Evolutionary conservation across 179 eudicot species (phyloP).

Genomic region (Monotropa hypopitys): DNA sequence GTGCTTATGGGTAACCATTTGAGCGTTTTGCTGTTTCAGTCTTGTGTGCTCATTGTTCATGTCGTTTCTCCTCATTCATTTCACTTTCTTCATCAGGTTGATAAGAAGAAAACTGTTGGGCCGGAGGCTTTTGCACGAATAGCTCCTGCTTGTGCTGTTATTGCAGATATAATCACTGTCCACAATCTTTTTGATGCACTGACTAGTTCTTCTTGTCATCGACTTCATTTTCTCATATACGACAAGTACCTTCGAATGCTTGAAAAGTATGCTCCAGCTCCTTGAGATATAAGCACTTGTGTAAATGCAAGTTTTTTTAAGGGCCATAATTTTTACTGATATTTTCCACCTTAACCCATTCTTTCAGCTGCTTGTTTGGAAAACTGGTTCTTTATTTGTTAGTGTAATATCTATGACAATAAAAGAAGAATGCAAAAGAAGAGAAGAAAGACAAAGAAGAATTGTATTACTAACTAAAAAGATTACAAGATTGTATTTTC

Average conservation of each 20-base stretch:
- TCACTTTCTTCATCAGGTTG: slow-evolving; percentile 32
- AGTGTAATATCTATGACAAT: no score
- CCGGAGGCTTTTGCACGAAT: slow-evolving; percentile 69
- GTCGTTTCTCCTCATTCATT: slow-evolving; percentile 7
- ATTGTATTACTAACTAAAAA: no score
- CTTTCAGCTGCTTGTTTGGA: background rate
- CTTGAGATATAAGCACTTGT: background rate
- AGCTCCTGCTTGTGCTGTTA: slow-evolving; percentile 61
- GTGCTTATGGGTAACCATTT: background rate
- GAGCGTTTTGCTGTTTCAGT: slow-evolving; percentile 45
- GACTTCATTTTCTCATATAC: slow-evolving; percentile 72
- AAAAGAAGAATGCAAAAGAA: no score
- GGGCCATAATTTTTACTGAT: background rate
- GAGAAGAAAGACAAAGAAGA: no score
- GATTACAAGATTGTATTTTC: no score
- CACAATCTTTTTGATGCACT: slow-evolving; percentile 78
- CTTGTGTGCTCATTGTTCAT: slow-evolving; percentile 28
- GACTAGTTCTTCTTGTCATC: slow-evolving; percentile 48
- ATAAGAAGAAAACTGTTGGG: slow-evolving; percentile 68
- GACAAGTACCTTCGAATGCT: slow-evolving; percentile 74
- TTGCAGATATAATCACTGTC: slow-evolving; percentile 62
- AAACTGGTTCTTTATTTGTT: background rate
- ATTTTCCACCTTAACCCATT: background rate
- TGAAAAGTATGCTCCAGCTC: slow-evolving; percentile 41
- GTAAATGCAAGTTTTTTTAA: background rate